Evolutionary conservation across 495 filamentous ascomycete species (phyloP), one percentile per base, ranked within the genome.

Genomic region (Xylaria intraflava): DNA sequence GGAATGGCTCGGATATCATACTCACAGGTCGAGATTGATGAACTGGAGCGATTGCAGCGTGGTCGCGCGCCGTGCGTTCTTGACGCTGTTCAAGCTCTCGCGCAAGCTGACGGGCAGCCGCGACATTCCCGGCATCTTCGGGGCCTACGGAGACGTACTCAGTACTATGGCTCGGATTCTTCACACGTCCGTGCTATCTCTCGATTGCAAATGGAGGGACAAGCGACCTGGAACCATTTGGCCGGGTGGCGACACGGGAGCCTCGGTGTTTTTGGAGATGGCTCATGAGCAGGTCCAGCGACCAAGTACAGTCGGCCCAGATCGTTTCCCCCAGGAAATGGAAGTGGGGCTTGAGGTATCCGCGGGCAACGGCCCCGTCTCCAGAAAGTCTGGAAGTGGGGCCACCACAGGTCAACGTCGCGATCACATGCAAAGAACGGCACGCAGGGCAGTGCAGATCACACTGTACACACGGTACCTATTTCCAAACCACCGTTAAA

Each of bases 1-100:
- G 41, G 30, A n/a, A n/a, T n/a, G n/a, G n/a, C n/a, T 41, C n/a
- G 44, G 30, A 51, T 35, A 46, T 19, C 7, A 19, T 20, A 79
- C 87, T 80, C 76, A 95, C 89, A 93, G 66, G 62, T 95, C 89
- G 53, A 95, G 62, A 66, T 90, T 93, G n/a, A 55, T 43, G 27
- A 55, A 42, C 26, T 54, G 43, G 46, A 93, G 64, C 51, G 82
- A 69, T 33, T 81, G 77, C 53, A 83, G 65, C 60, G 83, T 78
- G 57, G 78, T 78, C 49, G 68, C 75, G 48, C 82, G 73, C 39
- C 73, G 67, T 40, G 70, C 72, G 58, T 75, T 78, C 50, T 74
- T 72, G 58, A 78, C 73, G 47, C 44, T 71, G 48, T 75, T 73
- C 69, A 86, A 79, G 70, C 75, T 79, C 65, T 81, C 78, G 44